These are phyloP conservation scores for Fraxinus sp. DNA, from an alignment of 305 asterid genomes.

Conservation along the genomic window DNA sequence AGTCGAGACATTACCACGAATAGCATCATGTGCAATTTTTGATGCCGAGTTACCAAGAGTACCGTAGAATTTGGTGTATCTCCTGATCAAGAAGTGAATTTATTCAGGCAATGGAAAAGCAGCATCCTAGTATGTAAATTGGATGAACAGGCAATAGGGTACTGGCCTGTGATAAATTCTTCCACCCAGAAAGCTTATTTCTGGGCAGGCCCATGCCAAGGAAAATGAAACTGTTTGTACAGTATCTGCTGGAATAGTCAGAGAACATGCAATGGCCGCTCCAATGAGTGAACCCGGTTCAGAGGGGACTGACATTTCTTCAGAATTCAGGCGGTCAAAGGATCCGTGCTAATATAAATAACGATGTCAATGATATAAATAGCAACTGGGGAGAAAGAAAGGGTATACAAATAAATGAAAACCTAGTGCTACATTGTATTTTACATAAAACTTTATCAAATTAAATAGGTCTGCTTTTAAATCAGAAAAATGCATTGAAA, in stretches of 20 bases:
- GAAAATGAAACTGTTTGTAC: constrained; percentile 72
- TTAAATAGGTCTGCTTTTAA: background rate
- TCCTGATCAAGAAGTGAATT: constrained; percentile 49
- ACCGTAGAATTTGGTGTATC: constrained; percentile 81
- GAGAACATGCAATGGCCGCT: constrained; percentile 89
- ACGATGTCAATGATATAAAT: background rate
- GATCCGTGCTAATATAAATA: constrained; percentile 64
- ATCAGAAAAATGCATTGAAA: background rate
- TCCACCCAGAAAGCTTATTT: constrained; percentile 68
- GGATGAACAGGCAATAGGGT: constrained; percentile 21
- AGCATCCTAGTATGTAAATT: constrained; percentile 18
- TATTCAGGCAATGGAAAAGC: constrained; percentile 30
- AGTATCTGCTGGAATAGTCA: constrained; percentile 63
- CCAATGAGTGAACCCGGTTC: constrained; percentile 74
- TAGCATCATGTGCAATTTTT: constrained; percentile 76
- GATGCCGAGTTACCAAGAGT: constrained; percentile 66
- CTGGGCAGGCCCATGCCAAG: constrained; percentile 91
- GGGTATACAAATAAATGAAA: background rate
- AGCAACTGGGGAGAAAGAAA: constrained; percentile 10
- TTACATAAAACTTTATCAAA: background rate
- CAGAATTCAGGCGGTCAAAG: constrained; percentile 67
- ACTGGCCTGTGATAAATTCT: constrained; percentile 86
- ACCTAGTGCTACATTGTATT: background rate
- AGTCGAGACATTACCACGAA: constrained; percentile 54
- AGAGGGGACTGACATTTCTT: constrained; percentile 71